Base-by-base conservation (phyloP, 805 yeast genomes). In the Lipomyces spencermartinsiae region DNA sequence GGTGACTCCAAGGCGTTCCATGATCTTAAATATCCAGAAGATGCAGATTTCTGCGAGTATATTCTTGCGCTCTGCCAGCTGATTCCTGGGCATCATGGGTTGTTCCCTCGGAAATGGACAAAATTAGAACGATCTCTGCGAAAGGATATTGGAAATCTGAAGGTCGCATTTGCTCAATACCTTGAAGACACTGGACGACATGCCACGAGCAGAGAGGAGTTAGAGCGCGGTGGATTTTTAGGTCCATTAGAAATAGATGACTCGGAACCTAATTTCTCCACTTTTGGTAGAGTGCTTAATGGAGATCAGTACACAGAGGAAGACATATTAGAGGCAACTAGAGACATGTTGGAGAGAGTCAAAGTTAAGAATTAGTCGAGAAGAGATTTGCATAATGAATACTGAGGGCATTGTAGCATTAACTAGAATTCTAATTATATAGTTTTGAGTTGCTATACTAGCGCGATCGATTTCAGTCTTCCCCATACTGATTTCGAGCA, bases 41-140 rank as follows among this genome's bases (percentile, higher is more conserved):
- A 90, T 72, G 86, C 84, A 0, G 84, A 84, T 33, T 90, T 87
- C 75, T 83, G 86, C 73, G 83, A 84, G 71, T 62, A 77, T 78
- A 58, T 78, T n/a, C 46, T 25, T 43, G 64, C 43, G 29, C 58
- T 66, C 22, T 61, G 65, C 57, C 35, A 54, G 25, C 61, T 64
- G 16, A 66, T 67, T 10, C 69, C 63, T 14, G 70, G 61, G 14
- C 64, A 68, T 14, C 9, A 54, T 8, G 74, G 75, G 14, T 43
- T 64, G n/a, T 46, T 61, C 31, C 75, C 75, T 29, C 69, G 67
- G 3, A 60, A 57, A 19, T 73, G 74, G 73, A 58, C 63, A 8
- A 43, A 35, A 7, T 33, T 35, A 10, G 74, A 68, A 33, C 63
- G 72, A 1, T 25, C 57, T 9, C 43, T 71, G 14, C 68, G 74